These are phyloP conservation scores for Tardiomyces depauwii DNA, from an alignment of 1,139 yeast species.

Conservation along the genomic window DNA sequence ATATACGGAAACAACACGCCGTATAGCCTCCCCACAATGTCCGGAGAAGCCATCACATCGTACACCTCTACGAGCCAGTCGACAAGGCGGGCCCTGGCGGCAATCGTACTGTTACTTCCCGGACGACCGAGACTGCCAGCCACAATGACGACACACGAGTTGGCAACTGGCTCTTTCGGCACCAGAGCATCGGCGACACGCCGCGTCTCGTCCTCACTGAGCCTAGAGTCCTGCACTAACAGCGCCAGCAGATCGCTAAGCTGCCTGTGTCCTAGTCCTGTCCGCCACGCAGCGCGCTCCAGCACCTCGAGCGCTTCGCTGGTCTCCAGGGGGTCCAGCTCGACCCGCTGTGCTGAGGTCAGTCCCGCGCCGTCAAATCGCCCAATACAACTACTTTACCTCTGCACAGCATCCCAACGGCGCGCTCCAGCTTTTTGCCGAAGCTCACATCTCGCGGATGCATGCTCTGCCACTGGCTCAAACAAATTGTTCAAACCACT, in stretches of 20 bases:
- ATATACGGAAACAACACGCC: constrained; percentile 16
- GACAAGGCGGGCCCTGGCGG: constrained; percentile 24
- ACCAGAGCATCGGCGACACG: constrained; percentile 17
- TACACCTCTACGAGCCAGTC: constrained; percentile 32
- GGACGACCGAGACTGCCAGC: constrained; percentile 21
- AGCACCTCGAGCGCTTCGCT: neutral
- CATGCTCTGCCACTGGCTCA: too few relatives aligned
- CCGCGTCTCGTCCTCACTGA: constrained; percentile 8
- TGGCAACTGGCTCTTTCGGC: constrained; percentile 24
- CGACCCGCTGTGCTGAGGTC: neutral
- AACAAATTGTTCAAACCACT: too few relatives aligned
- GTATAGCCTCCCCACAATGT: constrained; percentile 19
- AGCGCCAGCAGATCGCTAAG: constrained; percentile 5
- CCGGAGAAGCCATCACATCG: constrained; percentile 20
- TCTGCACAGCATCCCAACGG: constrained; percentile 1
- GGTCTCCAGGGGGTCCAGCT: neutral
- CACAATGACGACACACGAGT: constrained; percentile 18
- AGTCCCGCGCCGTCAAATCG: too few relatives aligned
- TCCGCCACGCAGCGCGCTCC: neutral
- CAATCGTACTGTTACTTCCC: constrained; percentile 2
- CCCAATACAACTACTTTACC: constrained; percentile 1
- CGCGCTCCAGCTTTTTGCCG: too few relatives aligned
- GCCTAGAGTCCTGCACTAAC: constrained; percentile 5
- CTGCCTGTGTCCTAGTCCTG: constrained; percentile 5
- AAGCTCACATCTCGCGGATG: too few relatives aligned